Conservation (phyloP, 225 moss, liverwort and hornwort species). For the Physcomitrium patens region DNA sequence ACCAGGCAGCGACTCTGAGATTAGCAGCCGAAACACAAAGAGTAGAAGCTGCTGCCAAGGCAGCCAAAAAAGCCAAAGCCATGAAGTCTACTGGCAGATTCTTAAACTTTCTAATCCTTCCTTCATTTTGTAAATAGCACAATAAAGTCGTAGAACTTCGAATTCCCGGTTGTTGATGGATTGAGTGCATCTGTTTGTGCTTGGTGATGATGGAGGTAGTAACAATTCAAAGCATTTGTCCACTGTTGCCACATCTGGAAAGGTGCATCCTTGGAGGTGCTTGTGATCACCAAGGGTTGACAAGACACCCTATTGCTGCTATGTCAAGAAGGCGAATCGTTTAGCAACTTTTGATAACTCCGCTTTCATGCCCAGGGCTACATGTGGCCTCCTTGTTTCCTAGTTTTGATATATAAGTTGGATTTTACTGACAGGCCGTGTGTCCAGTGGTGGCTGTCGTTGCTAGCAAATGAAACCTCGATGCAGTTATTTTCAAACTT, state of each 20-base stretch:
- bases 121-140: constrained; percentile 43
- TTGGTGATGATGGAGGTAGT: too few species aligned
- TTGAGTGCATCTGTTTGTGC: neutral
- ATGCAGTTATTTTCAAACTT: neutral
- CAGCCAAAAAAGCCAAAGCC: constrained; percentile 53
- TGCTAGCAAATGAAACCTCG: neutral
- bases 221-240: neutral
- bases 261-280: constrained; percentile 11
- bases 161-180: neutral
- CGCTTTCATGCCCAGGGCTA: neutral
- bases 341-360: neutral
- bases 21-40: constrained; percentile 61
- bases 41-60: constrained; percentile 60
- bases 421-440: too few species aligned
- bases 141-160: neutral
- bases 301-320: constrained; percentile 4
- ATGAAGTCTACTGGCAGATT: constrained; percentile 47
- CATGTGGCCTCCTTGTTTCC: too few species aligned
- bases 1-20: constrained; percentile 68
- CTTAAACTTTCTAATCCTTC: constrained; percentile 32
- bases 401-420: neutral
- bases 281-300: constrained; percentile 1
- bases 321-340: too few species aligned
- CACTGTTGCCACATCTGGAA: constrained; percentile 18
- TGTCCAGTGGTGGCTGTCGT: neutral